A percentile compares a stretch with the other conserved stretches of the same genome.
phyloP scores from a whole-genome alignment of 805 yeast species.

The Cyberlindnera bimundalis region DNA sequence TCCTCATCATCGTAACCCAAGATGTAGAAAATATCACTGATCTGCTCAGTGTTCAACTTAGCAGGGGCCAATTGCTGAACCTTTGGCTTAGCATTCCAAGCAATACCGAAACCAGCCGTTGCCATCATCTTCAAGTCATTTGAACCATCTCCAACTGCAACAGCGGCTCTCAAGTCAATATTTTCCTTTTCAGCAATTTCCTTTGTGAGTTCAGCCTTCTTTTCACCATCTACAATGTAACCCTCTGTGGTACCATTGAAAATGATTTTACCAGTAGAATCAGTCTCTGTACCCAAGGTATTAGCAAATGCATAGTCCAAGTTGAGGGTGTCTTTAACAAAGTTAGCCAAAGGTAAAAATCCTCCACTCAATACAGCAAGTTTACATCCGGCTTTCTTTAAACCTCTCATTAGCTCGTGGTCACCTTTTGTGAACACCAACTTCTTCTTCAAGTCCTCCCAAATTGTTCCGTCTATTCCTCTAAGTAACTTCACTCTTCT shows the following conservation, averaged over 20 bases:
- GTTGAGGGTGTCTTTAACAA: constrained; percentile 61
- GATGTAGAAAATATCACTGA: constrained; percentile 75
- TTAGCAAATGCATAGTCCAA: constrained; percentile 92
- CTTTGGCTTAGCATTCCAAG: constrained; percentile 96
- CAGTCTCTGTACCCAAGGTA: constrained; percentile 45
- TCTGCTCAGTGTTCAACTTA: constrained; percentile 67
- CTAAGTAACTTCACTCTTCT: constrained; percentile 75
- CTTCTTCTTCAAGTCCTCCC: constrained; percentile 73
- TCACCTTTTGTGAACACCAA: constrained; percentile 86
- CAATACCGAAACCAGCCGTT: constrained; percentile 88
- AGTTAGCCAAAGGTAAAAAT: constrained; percentile 80
- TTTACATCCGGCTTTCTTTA: constrained; percentile 59
- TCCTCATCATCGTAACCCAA: constrained; percentile 68
- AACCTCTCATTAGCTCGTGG: constrained; percentile 56
- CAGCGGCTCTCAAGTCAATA: constrained; percentile 49
- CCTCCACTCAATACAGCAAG: constrained; percentile 95
- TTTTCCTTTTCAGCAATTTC: constrained; percentile 55
- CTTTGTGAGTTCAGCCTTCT: constrained; percentile 70
- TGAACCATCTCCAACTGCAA: constrained; percentile 97
- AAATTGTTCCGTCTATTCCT: constrained; percentile 75
- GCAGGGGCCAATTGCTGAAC: constrained; percentile 85
- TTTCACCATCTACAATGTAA: constrained; percentile 78
- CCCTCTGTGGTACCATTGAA: constrained; percentile 81
- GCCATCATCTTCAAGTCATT: constrained; percentile 93
- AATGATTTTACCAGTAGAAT: constrained; percentile 38